phyloP scores from a whole-genome alignment of 768 basidiomycete species.

The Tylopilus plumbeoviolaceoides region DNA sequence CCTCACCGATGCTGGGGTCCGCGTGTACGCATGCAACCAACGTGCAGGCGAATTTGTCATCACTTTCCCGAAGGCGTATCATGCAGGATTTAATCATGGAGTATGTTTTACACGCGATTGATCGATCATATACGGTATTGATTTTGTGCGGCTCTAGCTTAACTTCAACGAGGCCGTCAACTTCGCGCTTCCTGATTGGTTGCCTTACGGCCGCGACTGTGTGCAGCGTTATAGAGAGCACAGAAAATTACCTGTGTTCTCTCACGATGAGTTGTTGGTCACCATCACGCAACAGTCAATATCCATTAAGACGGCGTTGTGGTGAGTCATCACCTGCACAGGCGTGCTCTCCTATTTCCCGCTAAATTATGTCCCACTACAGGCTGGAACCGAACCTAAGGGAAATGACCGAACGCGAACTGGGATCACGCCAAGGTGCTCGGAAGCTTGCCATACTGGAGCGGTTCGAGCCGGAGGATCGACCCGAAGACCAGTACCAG shows the following conservation, averaged over 20 bases:
- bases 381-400: slow-evolving; percentile 83
- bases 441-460: slow-evolving; percentile 62
- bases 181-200: slow-evolving; percentile 95
- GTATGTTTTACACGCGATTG: slow-evolving; percentile 48
- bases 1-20: slow-evolving; percentile 82
- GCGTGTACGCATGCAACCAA: slow-evolving; percentile 93
- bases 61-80: slow-evolving; percentile 96
- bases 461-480: slow-evolving; percentile 71
- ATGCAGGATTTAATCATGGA: slow-evolving; percentile 97
- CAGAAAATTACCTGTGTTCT: slow-evolving; percentile 93
- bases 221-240: slow-evolving; percentile 88
- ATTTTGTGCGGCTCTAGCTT: slow-evolving; percentile 50
- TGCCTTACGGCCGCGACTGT: slow-evolving; percentile 81
- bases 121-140: slow-evolving; percentile 20
- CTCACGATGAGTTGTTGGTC: slow-evolving; percentile 93
- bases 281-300: slow-evolving; percentile 97
- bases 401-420: slow-evolving; percentile 88
- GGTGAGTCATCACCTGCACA: slow-evolving; percentile 48
- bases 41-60: slow-evolving; percentile 96
- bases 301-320: slow-evolving; percentile 87
- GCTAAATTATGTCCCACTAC: slow-evolving; percentile 15
- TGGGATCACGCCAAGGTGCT: slow-evolving; percentile 59
- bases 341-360: slow-evolving; percentile 16
- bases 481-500: slow-evolving; percentile 92
- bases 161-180: slow-evolving; percentile 99